phyloP scores from a whole-genome alignment of 192 early-diverging fungal genomes.

The Coemansia sp. region DNA sequence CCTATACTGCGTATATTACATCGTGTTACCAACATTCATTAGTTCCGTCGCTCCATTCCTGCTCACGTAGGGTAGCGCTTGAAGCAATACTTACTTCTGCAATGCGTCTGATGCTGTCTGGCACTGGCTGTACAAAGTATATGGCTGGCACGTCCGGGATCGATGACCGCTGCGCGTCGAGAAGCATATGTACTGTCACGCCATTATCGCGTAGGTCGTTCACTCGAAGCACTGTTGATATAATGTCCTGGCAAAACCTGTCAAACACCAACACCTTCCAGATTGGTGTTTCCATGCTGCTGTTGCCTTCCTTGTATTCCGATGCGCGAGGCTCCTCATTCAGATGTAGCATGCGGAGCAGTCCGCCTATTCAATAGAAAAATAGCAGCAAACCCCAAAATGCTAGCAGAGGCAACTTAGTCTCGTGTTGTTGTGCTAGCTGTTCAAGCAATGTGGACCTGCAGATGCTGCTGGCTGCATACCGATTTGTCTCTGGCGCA shows the following conservation, averaged over 20 bases:
- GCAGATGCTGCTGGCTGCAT: constrained; percentile 13
- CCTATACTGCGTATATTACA: constrained; percentile 30
- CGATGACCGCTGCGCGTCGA: constrained; percentile 78
- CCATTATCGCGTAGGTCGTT: constrained; percentile 95
- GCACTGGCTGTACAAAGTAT: constrained; percentile 91
- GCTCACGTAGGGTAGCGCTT: neutral
- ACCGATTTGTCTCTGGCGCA: constrained; percentile 69
- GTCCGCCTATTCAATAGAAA: constrained; percentile 60
- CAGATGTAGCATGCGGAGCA: constrained; percentile 82
- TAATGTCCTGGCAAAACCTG: constrained; percentile 86
- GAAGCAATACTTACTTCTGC: constrained; percentile 63
- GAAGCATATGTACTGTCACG: constrained; percentile 95
- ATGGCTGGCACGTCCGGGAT: constrained; percentile 96
- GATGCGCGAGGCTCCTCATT: constrained; percentile 61
- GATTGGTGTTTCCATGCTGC: constrained; percentile 55
- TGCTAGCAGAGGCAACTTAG: no score
- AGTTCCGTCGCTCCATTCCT: neutral
- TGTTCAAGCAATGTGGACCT: no score
- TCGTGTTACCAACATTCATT: constrained; percentile 38
- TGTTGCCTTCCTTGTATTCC: constrained; percentile 24
- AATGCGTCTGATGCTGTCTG: constrained; percentile 80
- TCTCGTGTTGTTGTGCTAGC: no score
- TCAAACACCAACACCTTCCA: constrained; percentile 99
- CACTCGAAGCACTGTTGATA: constrained; percentile 94
- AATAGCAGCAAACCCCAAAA: no score